Percentiles rank a stretch among this genome's conserved stretches.
Evolutionary conservation across 345 rosid genomes (phyloP).

Genomic region (Ceriops decandra): DNA sequence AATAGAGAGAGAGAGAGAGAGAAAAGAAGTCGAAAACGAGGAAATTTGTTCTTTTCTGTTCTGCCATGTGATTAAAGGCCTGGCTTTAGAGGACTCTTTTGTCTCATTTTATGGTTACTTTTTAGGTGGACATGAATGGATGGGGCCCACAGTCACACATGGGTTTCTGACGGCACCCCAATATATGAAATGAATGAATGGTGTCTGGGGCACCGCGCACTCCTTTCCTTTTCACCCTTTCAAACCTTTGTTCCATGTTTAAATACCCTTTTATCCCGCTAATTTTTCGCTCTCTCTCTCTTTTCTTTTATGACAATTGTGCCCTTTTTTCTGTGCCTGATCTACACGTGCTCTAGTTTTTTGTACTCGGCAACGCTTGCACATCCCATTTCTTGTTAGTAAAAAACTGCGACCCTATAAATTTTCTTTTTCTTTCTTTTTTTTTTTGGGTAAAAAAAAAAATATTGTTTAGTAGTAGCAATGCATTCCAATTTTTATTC

Average conservation of each 20-base stretch:
- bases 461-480: no score
- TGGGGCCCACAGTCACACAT: slow-evolving; percentile 59
- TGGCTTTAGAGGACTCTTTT: slow-evolving; percentile 45
- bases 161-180: slow-evolving; percentile 39
- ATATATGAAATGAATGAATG: slow-evolving; percentile 20
- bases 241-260: slow-evolving; percentile 15
- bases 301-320: not conserved
- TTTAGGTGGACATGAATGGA: slow-evolving; percentile 52
- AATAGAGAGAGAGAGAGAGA: no score
- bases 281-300: not conserved
- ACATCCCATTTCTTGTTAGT: no score
- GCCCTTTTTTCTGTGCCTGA: no score
- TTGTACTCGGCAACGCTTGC: no score
- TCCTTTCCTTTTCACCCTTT: slow-evolving; percentile 37
- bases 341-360: no score
- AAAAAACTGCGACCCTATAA: no score
- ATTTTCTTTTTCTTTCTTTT: no score
- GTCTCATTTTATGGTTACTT: slow-evolving; percentile 58
- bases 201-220: slow-evolving; percentile 37
- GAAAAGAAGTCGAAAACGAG: slow-evolving; percentile 2
- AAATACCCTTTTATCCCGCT: not conserved
- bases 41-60: slow-evolving; percentile 20
- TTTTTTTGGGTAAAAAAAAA: no score
- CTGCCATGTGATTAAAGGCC: slow-evolving; percentile 50
- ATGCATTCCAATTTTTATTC: no score